Base-by-base conservation (phyloP, 129 eudicot species). In the Rutidosis leptorrhynchoides region DNA sequence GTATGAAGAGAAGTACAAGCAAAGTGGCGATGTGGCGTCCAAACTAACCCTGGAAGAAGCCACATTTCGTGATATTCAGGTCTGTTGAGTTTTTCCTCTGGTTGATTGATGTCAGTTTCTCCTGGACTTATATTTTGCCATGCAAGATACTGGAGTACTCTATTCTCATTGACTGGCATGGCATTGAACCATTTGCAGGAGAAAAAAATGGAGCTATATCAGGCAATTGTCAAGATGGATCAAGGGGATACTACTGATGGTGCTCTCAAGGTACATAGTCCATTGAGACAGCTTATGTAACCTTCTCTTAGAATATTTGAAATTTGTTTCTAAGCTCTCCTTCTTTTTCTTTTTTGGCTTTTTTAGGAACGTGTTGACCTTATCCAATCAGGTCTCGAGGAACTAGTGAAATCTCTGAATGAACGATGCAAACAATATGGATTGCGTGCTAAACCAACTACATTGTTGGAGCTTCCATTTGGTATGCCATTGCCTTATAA, bases 371-470 rank as follows among this genome's bases (percentile, higher is more conserved):
- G 61, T 68, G 88, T 83, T 52, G 87, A 83, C 67, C 80, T 70
- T 14, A 81, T 90, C 71, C 96, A 83, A 72, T 78, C 72, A 22
- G 89, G 80, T 71, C 85, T 90, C 43, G 97, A 90, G 73, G 96
- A 87, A 49, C 85, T 80, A 65, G 90, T 90, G 37, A 90, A 83
- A 81, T 19, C 81, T 24, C 75, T 87, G 62, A 87, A 85, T 63
- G 97, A 87, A 64, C 90, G 90, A n/a, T 91, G 97, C 88, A 90
- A 87, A 81, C 79, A 77, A 79, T 90, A 90, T 77, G 96, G 97
- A 69, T 62, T 90, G 33, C 96, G 96, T 33, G 88, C 76, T 57
- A 90, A 90, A 62, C 96, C 97, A 74, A 83, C 87, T 17, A 67
- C 88, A 19, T 71, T 90, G 55, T 74, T 87, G 66, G 97, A 90